These are phyloP conservation scores for Colletotrichum eleusines DNA, from an alignment of 2,329 filamentous ascomycete genomes.

Conservation along the genomic window DNA sequence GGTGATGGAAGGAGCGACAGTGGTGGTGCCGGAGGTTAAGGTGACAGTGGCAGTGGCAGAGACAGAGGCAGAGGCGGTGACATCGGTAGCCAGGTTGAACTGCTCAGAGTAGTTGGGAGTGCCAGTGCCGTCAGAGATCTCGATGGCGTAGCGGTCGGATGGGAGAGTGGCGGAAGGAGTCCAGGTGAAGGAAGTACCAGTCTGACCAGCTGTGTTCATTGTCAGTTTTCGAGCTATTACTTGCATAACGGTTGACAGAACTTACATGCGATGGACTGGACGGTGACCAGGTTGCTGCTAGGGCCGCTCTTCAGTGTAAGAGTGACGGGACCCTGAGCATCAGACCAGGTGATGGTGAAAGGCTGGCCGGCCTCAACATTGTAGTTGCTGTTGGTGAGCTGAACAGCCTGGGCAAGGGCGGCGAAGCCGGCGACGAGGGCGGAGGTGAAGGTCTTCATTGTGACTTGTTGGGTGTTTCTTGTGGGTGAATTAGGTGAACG, in stretches of 20 bases:
- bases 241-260: constrained; percentile 5
- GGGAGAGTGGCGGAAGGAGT: constrained; percentile 52
- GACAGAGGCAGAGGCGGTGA: constrained; percentile 40
- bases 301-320: constrained; percentile 56
- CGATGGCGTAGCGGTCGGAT: constrained; percentile 59
- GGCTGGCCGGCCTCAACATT: constrained; percentile 53
- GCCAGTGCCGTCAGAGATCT: constrained; percentile 55
- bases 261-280: constrained; percentile 54
- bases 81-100: constrained; percentile 51
- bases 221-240: neutral
- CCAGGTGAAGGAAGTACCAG: constrained; percentile 55
- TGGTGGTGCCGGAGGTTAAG: constrained; percentile 29
- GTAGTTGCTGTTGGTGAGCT: constrained; percentile 53
- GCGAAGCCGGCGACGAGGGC: constrained; percentile 49
- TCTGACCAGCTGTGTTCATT: constrained; percentile 48
- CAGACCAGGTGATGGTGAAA: constrained; percentile 59
- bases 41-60: constrained; percentile 26
- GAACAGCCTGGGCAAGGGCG: constrained; percentile 49
- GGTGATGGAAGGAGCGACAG: constrained; percentile 37
- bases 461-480: constrained; percentile 44
- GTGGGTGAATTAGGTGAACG: constrained; percentile 31
- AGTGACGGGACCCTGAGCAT: constrained; percentile 56
- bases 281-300: constrained; percentile 50
- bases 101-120: constrained; percentile 59
- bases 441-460: constrained; percentile 51